These are phyloP conservation scores for Streptanthus diversifolius DNA, from an alignment of 345 rosid genomes.

Conservation along the genomic window DNA sequence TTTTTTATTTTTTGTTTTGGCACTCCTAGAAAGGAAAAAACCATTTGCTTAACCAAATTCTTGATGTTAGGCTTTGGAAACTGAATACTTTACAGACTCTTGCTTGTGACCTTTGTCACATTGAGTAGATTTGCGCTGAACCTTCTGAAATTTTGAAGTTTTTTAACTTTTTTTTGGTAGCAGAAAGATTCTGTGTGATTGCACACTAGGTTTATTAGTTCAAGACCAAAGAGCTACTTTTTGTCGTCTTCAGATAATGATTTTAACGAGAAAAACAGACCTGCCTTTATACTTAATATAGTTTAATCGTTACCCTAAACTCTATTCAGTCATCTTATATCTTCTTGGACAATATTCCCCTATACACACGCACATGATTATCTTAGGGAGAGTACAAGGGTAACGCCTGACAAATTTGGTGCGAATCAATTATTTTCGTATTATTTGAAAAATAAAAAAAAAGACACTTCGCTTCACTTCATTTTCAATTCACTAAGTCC, in stretches of 20 bases:
- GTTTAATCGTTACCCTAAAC: neutral
- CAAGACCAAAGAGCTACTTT: slow-evolving; percentile 16
- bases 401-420: slow-evolving; percentile 34
- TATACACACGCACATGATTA: neutral
- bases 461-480: slow-evolving; percentile 1
- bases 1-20: neutral
- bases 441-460: slow-evolving; percentile 22
- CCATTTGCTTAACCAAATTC: slow-evolving; percentile 19
- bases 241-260: neutral
- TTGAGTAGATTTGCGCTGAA: slow-evolving; percentile 20
- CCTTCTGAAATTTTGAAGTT: slow-evolving; percentile 10
- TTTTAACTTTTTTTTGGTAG: neutral
- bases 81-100: slow-evolving; percentile 18
- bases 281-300: neutral
- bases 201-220: neutral
- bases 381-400: slow-evolving; percentile 15
- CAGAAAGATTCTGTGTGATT: neutral
- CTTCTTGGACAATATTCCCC: neutral
- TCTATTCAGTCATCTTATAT: neutral
- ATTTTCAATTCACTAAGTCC: slow-evolving; percentile 4
- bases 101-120: slow-evolving; percentile 14
- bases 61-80: slow-evolving; percentile 27
- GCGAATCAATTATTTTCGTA: slow-evolving; percentile 25
- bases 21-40: slow-evolving; percentile 3
- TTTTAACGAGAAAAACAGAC: neutral